Base-by-base conservation (phyloP, 179 eudicot species). In the Patellifolia procumbens region DNA sequence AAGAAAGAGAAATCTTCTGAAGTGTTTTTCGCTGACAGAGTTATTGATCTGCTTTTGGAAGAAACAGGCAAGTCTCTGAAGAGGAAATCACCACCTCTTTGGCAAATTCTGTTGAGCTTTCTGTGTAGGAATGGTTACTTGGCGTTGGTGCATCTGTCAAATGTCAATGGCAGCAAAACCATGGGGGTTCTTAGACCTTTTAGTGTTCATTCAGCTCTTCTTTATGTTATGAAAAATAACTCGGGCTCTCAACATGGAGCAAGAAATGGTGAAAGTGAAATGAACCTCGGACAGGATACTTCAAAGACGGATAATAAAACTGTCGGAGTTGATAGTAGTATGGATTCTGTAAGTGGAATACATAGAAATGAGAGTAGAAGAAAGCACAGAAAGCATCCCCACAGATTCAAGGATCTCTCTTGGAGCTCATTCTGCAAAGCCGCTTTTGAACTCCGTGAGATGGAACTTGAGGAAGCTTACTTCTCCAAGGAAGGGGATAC, bases 81-180 rank as follows among this genome's bases (percentile, higher is more conserved):
- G 77, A 74, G 75, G 42, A 83, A 85, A 75, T 76, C 81, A 29
- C 76, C 81, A 19, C 96, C 97, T 39, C 63, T 83, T 43, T 94
- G 98, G 98, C 89, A 90, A 76, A 84, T 94, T 76, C 73, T 94
- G 72, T 64, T 94, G 78, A 85, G 91, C 82, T 94, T 86, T 82
- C 89, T 94, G 10, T 76, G 77, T 68, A 87, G 86, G 60, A 78
- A 86, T 77, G 89, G 85, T 70, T 89, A 81, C 74, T 77, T 80
- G 83, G 98, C 91, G 59, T 63, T 80, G 55, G 85, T 91, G 62
- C 80, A 89, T 58, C 63, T 92, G 67, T 79, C 88, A 48, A 82
- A 81, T 58, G 76, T 76, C 61, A 83, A 84, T 63, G 96, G 92
- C 22, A 81, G 81, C 79, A 64, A 82, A 68, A 79, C 62, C 48